Evolutionary conservation across 2,329 filamentous ascomycete genomes (phyloP), one percentile per base, ranked within the genome.

Genomic region (Phyllachora maydis): DNA sequence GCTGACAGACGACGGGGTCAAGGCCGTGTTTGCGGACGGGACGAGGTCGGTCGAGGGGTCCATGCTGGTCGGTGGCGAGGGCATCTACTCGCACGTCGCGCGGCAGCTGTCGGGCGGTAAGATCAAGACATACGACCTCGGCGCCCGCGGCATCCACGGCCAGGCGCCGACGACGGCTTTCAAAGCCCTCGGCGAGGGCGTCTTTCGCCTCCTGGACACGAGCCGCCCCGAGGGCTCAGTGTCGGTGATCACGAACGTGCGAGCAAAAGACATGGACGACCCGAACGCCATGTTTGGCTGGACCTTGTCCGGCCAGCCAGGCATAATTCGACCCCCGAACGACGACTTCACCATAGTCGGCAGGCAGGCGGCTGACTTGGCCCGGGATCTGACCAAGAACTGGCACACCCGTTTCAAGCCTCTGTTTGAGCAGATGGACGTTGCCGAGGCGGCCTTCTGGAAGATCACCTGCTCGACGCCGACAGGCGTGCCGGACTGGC

Each of bases 401-500:
- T 73, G 66, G 67, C 51, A 68, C 35, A 48, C 57, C 8, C 49
- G 55, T 3, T 42, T 72, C 21, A 56, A 49, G 36, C 52, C 63
- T 2, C 40, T 73, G 0, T 59, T 73, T 28, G 61, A 69, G 5
- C 34, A 66, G 17, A 69, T 70, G 59, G 38, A 46, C 4, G 58
- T 56, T 26, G 31, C 41, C 0, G 61, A 72, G 31, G 59, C 66
- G 0, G 65, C 67, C 0, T 72, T 73, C 32, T 71, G 65, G 63
- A 72, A 69, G 34, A 70, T 73, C 22, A 70, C 65, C 2, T 71
- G 63, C 32, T 69, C 64, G 0, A 56, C 52, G 0, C 66, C 65
- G 0, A 49, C 49, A 1, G 65, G 65, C 2, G 61, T 72, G 0
- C 66, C 67, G 0, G 49, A 59, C 21, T 72, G 67, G 67, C 33